Evolutionary conservation across 768 basidiomycete species (phyloP), one percentile per base, ranked within the genome.

Genomic region (Naematelia encephala): DNA sequence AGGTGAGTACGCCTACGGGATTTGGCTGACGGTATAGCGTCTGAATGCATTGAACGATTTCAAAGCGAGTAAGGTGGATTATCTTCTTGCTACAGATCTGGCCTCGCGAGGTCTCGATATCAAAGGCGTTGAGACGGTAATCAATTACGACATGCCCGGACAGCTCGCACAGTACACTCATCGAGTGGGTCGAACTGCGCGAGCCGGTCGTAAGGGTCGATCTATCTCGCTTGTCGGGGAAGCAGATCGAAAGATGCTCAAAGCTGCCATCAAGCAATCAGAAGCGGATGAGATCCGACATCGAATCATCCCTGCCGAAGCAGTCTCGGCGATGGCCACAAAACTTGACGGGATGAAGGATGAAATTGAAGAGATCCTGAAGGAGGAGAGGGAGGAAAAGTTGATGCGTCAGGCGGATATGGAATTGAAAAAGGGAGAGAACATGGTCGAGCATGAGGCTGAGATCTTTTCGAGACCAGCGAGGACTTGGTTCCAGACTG

Each of bases 131-230:
- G 90, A 98, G 73, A 92, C 91, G 1, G 91, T 99, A 62, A 92
- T 99, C 76, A 99, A 99, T 78, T 98, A 93, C 74, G 96, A 99
- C 75, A 96, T 98, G 94, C 96, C 96, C 10, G 83, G 84, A 19
- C 89, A 92, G 70, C 80, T 97, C 29, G 85, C 89, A 5, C 91
- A 92, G 69, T 99, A 99, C 78, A 83, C 97, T 28, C 96, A 99
- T 76, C 88, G 96, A 59, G 94, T 98, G 22, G 96, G 96, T 67
- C 84, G 96, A 73, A 99, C 96, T 50, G 96, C 96, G 26, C 87
- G 96, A 73, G 94, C 96, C 2, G 96, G 96, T 4, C 84, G 83
- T 66, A 87, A 87, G 72, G 96, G 96, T 77, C 84, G 91, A 54
- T 93, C 96, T 23, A 86, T 98, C 42, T 93, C 94, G 0, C 82